A percentile compares a stretch with the other conserved stretches of the same genome.
Evolutionary conservation across 2,329 filamentous ascomycete species (phyloP).

Genomic region (Fusarium sp.): DNA sequence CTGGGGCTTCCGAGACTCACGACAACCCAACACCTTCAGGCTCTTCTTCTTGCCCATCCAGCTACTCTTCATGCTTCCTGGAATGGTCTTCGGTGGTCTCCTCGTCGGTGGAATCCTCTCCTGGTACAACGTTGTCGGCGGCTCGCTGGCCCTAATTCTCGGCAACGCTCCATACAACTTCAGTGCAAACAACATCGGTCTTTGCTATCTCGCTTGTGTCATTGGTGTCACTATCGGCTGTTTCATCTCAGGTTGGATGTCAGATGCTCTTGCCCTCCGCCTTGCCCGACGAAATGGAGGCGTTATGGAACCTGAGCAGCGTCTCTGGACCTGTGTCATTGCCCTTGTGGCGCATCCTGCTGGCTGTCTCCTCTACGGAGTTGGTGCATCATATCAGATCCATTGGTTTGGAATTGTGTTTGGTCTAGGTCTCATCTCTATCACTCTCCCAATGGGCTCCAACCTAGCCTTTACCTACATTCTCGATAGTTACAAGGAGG

Average conservation of each 20-base stretch:
- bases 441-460: conserved; percentile 38
- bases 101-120: conserved; percentile 42
- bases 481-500: conserved; percentile 43
- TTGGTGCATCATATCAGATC: conserved; percentile 38
- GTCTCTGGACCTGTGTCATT: conserved; percentile 39
- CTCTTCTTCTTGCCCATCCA: conserved; percentile 32
- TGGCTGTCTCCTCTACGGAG: conserved; percentile 40
- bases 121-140: conserved; percentile 40
- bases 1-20: conserved; percentile 33
- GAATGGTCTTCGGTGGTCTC: conserved; percentile 40
- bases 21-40: conserved; percentile 37
- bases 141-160: conserved; percentile 38
- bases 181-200: conserved; percentile 35
- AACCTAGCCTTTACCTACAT: conserved; percentile 41
- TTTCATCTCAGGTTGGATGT: conserved; percentile 39
- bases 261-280: conserved; percentile 31
- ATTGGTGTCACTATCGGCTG: conserved; percentile 40
- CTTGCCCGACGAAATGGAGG: conserved; percentile 40
- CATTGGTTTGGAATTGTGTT: conserved; percentile 44
- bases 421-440: conserved; percentile 37
- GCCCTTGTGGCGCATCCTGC: conserved; percentile 38
- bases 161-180: conserved; percentile 43
- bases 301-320: conserved; percentile 44
- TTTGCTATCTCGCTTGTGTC: conserved; percentile 38
- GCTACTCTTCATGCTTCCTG: conserved; percentile 26